These are phyloP conservation scores for Eudorina sp. DNA, from an alignment of 139 green algal species.

Conservation along the genomic window DNA sequence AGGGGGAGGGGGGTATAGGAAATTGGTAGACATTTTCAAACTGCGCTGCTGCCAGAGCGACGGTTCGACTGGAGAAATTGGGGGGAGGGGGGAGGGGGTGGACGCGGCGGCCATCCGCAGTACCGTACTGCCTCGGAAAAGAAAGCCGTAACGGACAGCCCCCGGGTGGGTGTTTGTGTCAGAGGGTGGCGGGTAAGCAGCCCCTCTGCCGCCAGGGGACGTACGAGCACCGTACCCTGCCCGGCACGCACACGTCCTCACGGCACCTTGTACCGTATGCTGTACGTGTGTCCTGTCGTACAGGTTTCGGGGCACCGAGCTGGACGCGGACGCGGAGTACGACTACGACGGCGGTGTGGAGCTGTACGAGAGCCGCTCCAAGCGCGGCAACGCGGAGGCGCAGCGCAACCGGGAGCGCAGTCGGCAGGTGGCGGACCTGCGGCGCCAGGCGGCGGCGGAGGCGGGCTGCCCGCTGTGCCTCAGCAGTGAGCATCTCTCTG, in stretches of 20 bases:
- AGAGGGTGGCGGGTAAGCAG: too few species aligned
- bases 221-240: too few species aligned
- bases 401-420: constrained; percentile 44
- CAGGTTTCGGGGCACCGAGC: constrained; percentile 71
- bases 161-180: too few species aligned
- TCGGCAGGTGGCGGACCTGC: constrained; percentile 50
- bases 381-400: constrained; percentile 49
- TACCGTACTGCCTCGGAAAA: too few species aligned
- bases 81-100: too few species aligned
- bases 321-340: constrained; percentile 95
- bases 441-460: constrained; percentile 48
- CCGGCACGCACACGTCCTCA: not conserved
- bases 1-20: too few species aligned
- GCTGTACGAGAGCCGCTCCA: constrained; percentile 64
- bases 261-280: not conserved
- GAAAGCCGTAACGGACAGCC: too few species aligned
- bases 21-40: too few species aligned
- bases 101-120: too few species aligned
- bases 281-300: not conserved
- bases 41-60: too few species aligned
- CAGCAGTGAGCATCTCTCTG: constrained; percentile 14
- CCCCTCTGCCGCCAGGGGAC: too few species aligned
- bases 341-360: constrained; percentile 93
- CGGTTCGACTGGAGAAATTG: too few species aligned
- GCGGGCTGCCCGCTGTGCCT: constrained; percentile 55